Evolutionary conservation across 768 basidiomycete species (phyloP).

Genomic region (Suillus variegatus): DNA sequence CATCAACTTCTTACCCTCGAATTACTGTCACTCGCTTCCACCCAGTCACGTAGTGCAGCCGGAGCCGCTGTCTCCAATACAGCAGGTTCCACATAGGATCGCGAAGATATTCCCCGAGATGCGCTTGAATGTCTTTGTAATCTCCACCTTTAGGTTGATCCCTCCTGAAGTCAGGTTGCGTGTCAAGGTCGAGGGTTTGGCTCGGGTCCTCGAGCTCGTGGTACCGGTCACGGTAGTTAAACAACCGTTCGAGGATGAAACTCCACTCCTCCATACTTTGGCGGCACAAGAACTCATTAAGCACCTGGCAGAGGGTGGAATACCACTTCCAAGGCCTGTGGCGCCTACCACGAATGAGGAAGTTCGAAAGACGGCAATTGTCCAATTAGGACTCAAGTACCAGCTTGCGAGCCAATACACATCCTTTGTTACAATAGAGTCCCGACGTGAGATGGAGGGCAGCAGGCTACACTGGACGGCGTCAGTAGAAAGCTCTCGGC

Average conservation of each 20-base stretch:
- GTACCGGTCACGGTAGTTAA: slow-evolving; percentile 28
- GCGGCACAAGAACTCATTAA: slow-evolving; percentile 55
- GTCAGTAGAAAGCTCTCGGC: slow-evolving; percentile 17
- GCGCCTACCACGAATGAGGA: slow-evolving; percentile 30
- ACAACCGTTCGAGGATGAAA: slow-evolving; percentile 19
- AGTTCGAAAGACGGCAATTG: slow-evolving; percentile 44
- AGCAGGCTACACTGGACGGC: slow-evolving; percentile 1
- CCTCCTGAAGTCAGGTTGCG: slow-evolving; percentile 31
- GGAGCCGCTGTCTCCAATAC: slow-evolving; percentile 35
- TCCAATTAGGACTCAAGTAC: slow-evolving; percentile 52
- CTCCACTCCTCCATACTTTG: slow-evolving; percentile 51
- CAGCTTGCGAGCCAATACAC: slow-evolving; percentile 54
- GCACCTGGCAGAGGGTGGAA: slow-evolving; percentile 42
- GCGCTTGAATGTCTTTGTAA: slow-evolving; percentile 35
- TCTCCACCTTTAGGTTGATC: slow-evolving; percentile 21
- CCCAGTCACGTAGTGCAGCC: slow-evolving; percentile 20
- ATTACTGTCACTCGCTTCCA: slow-evolving; percentile 21
- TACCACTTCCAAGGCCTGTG: slow-evolving; percentile 32
- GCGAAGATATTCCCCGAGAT: slow-evolving; percentile 32
- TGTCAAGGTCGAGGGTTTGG: slow-evolving; percentile 29
- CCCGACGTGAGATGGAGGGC: slow-evolving; percentile 23
- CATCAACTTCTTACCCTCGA: slow-evolving; percentile 1
- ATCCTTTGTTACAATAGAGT: slow-evolving; percentile 56
- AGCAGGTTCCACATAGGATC: slow-evolving; percentile 34
- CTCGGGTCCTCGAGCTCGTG: slow-evolving; percentile 16